Evolutionary conservation across 257 asterid species (phyloP).

Genomic region (Solanum etuberosum): DNA sequence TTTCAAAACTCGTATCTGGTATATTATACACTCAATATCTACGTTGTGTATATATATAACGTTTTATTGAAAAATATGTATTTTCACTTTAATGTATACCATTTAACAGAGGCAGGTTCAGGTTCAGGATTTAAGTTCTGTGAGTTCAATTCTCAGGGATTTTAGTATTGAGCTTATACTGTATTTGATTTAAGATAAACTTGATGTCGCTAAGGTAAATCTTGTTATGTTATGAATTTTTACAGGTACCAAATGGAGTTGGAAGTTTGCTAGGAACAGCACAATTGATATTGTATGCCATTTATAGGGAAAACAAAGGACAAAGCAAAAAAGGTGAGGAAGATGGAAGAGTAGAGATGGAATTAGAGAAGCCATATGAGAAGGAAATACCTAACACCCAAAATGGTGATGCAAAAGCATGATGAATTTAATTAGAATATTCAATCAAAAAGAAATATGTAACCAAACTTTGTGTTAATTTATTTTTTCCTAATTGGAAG

Average conservation of each 20-base stretch:
- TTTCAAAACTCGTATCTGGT: background rate
- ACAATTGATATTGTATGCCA: constrained; percentile 49
- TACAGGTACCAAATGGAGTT: constrained; percentile 71
- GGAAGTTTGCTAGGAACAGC: constrained; percentile 58
- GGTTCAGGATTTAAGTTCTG: background rate
- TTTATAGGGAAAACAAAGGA: constrained; percentile 37
- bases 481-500: background rate
- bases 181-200: background rate
- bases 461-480: background rate
- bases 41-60: background rate
- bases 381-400: background rate
- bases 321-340: constrained; percentile 7
- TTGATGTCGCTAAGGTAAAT: background rate
- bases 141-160: background rate
- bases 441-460: background rate
- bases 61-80: background rate
- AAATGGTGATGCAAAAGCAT: background rate
- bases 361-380: constrained; percentile 4
- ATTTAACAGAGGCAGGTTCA: background rate
- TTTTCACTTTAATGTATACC: background rate
- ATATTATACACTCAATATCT: background rate
- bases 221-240: background rate
- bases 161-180: background rate
- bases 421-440: background rate
- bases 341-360: constrained; percentile 28